Evolutionary conservation across 352 stramenopile genomes (phyloP), one percentile per base, ranked within the genome.

Genomic region (Phytophthora ramorum): DNA sequence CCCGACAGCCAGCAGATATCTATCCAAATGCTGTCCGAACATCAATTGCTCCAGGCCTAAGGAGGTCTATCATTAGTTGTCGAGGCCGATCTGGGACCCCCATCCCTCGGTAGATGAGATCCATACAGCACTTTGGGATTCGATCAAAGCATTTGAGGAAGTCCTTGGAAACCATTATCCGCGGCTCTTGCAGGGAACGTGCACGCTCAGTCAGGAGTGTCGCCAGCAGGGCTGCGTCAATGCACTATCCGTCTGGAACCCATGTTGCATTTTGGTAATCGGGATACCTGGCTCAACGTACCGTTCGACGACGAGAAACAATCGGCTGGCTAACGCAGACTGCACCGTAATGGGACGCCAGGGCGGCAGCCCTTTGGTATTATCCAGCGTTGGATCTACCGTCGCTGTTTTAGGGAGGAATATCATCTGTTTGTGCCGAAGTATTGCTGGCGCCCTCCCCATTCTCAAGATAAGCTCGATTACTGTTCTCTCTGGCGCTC

Each of bases 101-200:
- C 1, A 57, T 30, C 1, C 37, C 35, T 22, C n/a, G 7, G 7
- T 64, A 64, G 5, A 64, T 35, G 3, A 58, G n/a, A n/a, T 56
- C 57, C 57, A 51, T 58, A 4, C 13, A 13, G 22, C 46, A 58
- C 3, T 24, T 17, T 10, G 46, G 35, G 10, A 64, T 57, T 3
- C 56, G 56, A 35, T 64, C 56, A 20, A 34, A 64, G n/a, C 46
- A 58, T 40, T 64, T 58, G 4, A 54, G 26, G 35, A 20, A 46
- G 17, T 53, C 43, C 10, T 61, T 50, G 22, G 35, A 56, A 7
- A 58, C 46, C 12, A 57, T 35, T 12, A 57, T 30, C 16, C 58
- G 24, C 22, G 7, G 46, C 17, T 64, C 56, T 0, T 16, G 7
- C 1, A 35, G 20, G 12, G 9, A 20, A n/a, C 35, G 35, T 26